Conservation (phyloP, 2,329 filamentous ascomycete species). For the Aspergillus amoenus region DNA sequence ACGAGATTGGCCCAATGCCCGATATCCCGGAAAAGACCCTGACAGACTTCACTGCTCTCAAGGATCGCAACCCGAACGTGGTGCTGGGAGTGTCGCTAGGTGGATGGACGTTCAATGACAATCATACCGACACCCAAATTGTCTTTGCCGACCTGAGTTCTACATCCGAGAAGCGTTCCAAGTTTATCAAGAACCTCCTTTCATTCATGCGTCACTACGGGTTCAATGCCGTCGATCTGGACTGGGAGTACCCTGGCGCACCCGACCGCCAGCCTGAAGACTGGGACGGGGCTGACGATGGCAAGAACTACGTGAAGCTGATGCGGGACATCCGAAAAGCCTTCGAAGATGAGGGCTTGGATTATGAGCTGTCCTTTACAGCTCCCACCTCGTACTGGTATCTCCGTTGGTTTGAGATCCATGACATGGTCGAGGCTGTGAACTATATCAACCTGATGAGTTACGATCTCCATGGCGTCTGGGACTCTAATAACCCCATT, state of each 20-base stretch:
- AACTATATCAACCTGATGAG: constrained; percentile 18
- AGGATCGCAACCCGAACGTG: constrained; percentile 1
- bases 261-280: constrained; percentile 8
- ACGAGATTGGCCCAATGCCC: constrained; percentile 1
- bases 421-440: constrained; percentile 3
- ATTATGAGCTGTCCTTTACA: constrained; percentile 14
- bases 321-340: constrained; percentile 11
- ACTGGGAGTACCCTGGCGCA: constrained; percentile 21
- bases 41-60: constrained; percentile 6
- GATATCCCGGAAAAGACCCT: background rate
- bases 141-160: constrained; percentile 9
- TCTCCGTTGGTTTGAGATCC: constrained; percentile 16
- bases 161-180: background rate
- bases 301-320: constrained; percentile 8
- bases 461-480: constrained; percentile 18
- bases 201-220: constrained; percentile 14
- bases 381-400: constrained; percentile 19
- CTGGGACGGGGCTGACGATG: constrained; percentile 2
- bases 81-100: constrained; percentile 9
- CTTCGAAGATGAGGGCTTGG: background rate
- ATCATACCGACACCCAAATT: background rate
- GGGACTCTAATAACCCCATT: constrained; percentile 11
- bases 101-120: constrained; percentile 17
- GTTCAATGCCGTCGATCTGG: constrained; percentile 22
- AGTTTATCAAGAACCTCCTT: constrained; percentile 3